Conservation (phyloP, 768 basidiomycete genomes). For the Suillus discolor region DNA sequence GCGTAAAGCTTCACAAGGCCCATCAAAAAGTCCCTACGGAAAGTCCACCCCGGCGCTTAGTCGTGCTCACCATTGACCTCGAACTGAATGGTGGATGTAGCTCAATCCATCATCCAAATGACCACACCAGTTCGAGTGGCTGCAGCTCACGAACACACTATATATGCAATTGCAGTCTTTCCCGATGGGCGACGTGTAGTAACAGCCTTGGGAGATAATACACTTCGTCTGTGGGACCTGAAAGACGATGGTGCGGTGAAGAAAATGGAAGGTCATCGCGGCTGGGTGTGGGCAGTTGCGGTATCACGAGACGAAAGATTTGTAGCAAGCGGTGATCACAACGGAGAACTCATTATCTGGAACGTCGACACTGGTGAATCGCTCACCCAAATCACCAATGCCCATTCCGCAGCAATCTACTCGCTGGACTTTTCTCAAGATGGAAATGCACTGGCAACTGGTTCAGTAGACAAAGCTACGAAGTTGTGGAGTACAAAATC, state of each 20-base stretch:
- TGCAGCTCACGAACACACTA: neutral
- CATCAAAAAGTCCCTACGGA: too few relatives aligned
- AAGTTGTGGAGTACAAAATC: neutral
- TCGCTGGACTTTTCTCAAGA: neutral
- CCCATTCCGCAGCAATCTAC: neutral
- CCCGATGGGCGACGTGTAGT: neutral
- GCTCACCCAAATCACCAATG: neutral
- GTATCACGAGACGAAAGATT: neutral
- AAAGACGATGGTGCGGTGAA: neutral
- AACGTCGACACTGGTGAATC: neutral
- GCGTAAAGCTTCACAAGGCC: too few relatives aligned
- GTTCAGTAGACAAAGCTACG: neutral
- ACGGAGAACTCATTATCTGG: neutral
- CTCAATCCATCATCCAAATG: neutral
- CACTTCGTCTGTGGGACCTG: slow-evolving; percentile 4
- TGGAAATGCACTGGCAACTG: neutral
- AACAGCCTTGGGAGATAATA: neutral
- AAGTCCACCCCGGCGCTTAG: too few relatives aligned
- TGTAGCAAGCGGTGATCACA: neutral
- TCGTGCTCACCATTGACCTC: neutral
- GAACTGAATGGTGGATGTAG: neutral
- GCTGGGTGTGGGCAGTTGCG: neutral
- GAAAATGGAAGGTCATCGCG: neutral
- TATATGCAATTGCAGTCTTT: neutral
- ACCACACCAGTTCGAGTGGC: neutral